These are phyloP conservation scores for Williopsis jadinii DNA, from an alignment of 1,139 yeast species.

Conservation along the genomic window DNA sequence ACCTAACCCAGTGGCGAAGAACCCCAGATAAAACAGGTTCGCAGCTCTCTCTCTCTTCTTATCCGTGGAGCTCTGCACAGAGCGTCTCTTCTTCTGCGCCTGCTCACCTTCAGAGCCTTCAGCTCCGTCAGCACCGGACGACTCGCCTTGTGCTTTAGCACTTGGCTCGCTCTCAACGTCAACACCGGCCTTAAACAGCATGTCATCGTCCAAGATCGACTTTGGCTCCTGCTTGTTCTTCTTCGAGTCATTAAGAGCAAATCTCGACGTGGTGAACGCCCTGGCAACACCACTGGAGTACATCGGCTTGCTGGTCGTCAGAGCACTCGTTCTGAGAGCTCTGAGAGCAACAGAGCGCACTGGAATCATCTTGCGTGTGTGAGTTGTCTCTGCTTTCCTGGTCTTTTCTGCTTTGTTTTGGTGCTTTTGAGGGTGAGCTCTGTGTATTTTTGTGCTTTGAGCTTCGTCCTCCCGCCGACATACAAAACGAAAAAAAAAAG, in stretches of 20 bases:
- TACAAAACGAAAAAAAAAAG: no score
- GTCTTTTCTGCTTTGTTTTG: no score
- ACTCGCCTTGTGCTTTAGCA: background rate
- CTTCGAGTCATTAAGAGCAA: no score
- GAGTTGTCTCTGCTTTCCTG: background rate
- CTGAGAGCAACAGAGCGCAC: background rate
- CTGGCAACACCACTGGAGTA: no score
- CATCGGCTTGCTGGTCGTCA: no score
- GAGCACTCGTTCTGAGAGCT: background rate
- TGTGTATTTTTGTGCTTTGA: background rate
- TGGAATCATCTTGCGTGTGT: background rate
- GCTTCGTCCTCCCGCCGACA: background rate
- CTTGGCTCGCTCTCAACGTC: conserved; percentile 33
- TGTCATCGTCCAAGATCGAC: conserved; percentile 71
- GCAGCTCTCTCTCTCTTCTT: conserved; percentile 61
- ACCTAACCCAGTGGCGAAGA: conserved; percentile 54
- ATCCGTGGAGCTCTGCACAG: conserved; percentile 61
- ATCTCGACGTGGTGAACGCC: no score
- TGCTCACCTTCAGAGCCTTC: conserved; percentile 6
- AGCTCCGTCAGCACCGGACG: conserved; percentile 5
- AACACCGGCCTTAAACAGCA: conserved; percentile 79
- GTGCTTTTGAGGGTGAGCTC: no score
- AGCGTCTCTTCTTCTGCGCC: conserved; percentile 24
- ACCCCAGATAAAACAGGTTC: conserved; percentile 55
- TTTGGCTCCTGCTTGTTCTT: conserved; percentile 11